These are phyloP conservation scores for Ambrosia trifida DNA, from an alignment of 129 eudicot genomes.

Conservation along the genomic window DNA sequence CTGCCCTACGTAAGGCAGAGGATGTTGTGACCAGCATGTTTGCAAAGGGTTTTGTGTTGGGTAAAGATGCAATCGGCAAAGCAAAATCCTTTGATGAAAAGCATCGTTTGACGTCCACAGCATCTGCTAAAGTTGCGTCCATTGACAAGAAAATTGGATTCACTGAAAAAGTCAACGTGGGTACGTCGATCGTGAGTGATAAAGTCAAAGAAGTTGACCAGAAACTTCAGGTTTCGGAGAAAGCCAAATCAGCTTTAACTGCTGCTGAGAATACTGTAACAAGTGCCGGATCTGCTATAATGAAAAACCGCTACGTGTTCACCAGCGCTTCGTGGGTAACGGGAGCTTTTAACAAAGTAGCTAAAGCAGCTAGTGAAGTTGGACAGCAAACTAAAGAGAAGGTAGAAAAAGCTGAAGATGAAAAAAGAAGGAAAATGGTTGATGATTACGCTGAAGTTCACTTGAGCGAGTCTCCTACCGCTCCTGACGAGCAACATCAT, in stretches of 20 bases:
- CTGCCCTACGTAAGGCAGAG: constrained; percentile 50
- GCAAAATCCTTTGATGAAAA: constrained; percentile 53
- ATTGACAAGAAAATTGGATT: constrained; percentile 50
- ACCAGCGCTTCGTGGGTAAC: constrained; percentile 51
- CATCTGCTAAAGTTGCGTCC: constrained; percentile 48
- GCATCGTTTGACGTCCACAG: constrained; percentile 48
- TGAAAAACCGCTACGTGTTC: constrained; percentile 47
- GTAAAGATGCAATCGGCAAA: constrained; percentile 49
- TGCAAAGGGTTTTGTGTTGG: constrained; percentile 49
- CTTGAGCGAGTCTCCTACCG: constrained; percentile 41
- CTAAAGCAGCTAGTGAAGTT: constrained; percentile 52
- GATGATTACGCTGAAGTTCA: constrained; percentile 41
- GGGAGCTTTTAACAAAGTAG: constrained; percentile 53
- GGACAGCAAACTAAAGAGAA: constrained; percentile 57
- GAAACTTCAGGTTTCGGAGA: constrained; percentile 55
- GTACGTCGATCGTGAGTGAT: constrained; percentile 44
- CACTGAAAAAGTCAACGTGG: constrained; percentile 48
- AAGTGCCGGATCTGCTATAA: constrained; percentile 51
- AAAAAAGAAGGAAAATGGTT: constrained; percentile 40
- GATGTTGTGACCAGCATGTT: constrained; percentile 56
- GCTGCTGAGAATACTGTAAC: constrained; percentile 50
- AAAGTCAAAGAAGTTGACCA: constrained; percentile 61
- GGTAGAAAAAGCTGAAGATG: constrained; percentile 39
- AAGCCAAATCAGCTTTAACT: constrained; percentile 47
- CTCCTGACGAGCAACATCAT: constrained; percentile 27